Percentiles rank a stretch among this genome's conserved stretches.
Conservation (phyloP, 2,329 filamentous ascomycete genomes). For the Orbilia javanica region DNA sequence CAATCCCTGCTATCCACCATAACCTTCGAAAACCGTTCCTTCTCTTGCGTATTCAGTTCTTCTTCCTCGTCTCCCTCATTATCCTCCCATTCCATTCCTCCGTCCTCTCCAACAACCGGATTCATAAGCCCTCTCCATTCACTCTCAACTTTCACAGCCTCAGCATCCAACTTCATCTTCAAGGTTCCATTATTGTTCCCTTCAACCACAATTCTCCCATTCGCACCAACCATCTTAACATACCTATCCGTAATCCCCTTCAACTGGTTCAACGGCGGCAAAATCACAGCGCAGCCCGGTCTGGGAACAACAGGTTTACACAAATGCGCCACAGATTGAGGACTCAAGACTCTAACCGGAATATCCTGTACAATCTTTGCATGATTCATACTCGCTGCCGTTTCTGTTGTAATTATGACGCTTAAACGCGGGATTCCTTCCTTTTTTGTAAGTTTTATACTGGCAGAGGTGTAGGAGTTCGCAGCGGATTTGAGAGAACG, state of each 20-base stretch:
- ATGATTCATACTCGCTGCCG: slow-evolving; percentile 68
- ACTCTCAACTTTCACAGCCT: slow-evolving; percentile 85
- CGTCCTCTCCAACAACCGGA: slow-evolving; percentile 81
- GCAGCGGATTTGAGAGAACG: slow-evolving; percentile 88
- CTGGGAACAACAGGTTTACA: slow-evolving; percentile 92
- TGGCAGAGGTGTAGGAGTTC: slow-evolving; percentile 80
- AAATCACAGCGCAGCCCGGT: slow-evolving; percentile 91
- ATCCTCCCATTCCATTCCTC: slow-evolving; percentile 74
- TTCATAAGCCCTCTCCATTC: slow-evolving; percentile 89
- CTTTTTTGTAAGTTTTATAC: slow-evolving; percentile 91
- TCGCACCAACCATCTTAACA: slow-evolving; percentile 80
- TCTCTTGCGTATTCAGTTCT: slow-evolving; percentile 66
- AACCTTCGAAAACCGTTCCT: slow-evolving; percentile 87
- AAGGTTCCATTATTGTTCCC: slow-evolving; percentile 96
- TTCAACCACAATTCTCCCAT: slow-evolving; percentile 82
- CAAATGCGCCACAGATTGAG: slow-evolving; percentile 86
- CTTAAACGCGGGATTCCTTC: slow-evolving; percentile 79
- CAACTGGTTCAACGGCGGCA: slow-evolving; percentile 87
- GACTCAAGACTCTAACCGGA: slow-evolving; percentile 88
- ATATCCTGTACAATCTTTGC: slow-evolving; percentile 90
- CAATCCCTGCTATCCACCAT: slow-evolving; percentile 94
- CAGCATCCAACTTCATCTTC: slow-evolving; percentile 82
- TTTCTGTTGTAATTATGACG: slow-evolving; percentile 86
- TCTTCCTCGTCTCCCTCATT: slow-evolving; percentile 80
- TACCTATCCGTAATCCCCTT: slow-evolving; percentile 93